Evolutionary conservation across 371 early-diverging fungal species (phyloP).

Genomic region (Lichtheimia hyalospora): DNA sequence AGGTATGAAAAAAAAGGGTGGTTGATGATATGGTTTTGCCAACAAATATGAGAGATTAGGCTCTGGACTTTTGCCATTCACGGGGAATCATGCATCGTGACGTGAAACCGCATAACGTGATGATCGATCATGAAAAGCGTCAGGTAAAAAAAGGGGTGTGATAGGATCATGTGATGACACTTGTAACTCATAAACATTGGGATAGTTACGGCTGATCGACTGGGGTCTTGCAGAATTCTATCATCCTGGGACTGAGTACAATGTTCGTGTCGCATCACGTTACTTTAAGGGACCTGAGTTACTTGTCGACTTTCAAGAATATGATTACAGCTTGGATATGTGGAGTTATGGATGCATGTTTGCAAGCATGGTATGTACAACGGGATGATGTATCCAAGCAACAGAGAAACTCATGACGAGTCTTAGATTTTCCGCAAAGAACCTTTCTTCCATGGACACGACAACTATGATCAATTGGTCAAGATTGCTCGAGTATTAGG

Average conservation of each 20-base stretch:
- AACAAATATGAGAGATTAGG: conserved; percentile 42
- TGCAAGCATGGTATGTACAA: conserved; percentile 83
- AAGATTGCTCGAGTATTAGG: conserved; percentile 98
- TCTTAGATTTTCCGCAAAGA: conserved; percentile 84
- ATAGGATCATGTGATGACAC: no score
- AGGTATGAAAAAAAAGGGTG: conserved; percentile 44
- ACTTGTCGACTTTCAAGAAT: conserved; percentile 96
- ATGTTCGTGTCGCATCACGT: conserved; percentile 98
- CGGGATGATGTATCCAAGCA: background rate
- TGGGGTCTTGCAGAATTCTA: conserved; percentile 99
- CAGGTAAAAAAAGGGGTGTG: conserved; percentile 57
- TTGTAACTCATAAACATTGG: no score
- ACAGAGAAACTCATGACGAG: background rate
- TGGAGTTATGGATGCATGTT: conserved; percentile 99
- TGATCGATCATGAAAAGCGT: conserved; percentile 97
- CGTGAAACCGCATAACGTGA: conserved; percentile 99
- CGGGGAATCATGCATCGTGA: conserved; percentile 99
- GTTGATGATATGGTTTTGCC: background rate
- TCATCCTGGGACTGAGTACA: conserved; percentile 96
- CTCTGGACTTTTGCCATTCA: conserved; percentile 97
- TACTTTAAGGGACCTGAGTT: conserved; percentile 99
- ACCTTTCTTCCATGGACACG: conserved; percentile 99
- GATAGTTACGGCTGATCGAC: conserved; percentile 94
- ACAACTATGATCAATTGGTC: conserved; percentile 98
- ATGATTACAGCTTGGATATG: conserved; percentile 99